Conservation (phyloP, 495 filamentous ascomycete genomes). For the Trichodelitschia bisporula region DNA sequence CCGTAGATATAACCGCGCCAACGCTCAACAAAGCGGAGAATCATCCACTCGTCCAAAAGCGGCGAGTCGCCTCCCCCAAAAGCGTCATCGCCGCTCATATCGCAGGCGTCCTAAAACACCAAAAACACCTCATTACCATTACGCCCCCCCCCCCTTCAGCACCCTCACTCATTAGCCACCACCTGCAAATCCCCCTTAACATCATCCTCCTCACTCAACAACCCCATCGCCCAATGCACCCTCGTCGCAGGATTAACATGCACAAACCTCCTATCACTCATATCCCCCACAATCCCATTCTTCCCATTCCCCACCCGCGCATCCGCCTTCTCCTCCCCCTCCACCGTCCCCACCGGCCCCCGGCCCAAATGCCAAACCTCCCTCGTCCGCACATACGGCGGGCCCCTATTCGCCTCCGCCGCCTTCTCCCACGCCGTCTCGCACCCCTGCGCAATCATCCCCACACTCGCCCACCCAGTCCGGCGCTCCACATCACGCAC, state of each 20-base stretch:
- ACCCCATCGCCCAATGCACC: conserved; percentile 32
- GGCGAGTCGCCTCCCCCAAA: no score
- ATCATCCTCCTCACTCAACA: conserved; percentile 32
- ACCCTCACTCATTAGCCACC: no score
- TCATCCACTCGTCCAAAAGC: no score
- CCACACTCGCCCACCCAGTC: conserved; percentile 68
- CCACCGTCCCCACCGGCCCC: conserved; percentile 2
- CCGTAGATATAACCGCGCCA: no score
- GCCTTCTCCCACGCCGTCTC: conserved; percentile 60
- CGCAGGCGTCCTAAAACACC: no score
- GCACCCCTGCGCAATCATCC: conserved; percentile 57
- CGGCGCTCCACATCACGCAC: conserved; percentile 51
- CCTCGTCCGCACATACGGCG: conserved; percentile 31
- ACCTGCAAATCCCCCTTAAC: conserved; percentile 16
- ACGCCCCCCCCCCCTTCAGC: no score
- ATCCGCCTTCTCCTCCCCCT: conserved; percentile 10
- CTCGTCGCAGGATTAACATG: conserved; percentile 17
- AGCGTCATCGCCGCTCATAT: no score
- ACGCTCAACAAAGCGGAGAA: no score
- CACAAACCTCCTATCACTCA: conserved; percentile 27
- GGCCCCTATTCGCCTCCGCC: conserved; percentile 45
- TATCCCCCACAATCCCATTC: conserved; percentile 8
- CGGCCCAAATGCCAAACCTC: conserved; percentile 18
- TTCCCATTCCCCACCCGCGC: conserved; percentile 7
- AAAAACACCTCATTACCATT: no score